Base-by-base conservation (phyloP, 176 grass and related monocot species). In the Aegilops speltoides region DNA sequence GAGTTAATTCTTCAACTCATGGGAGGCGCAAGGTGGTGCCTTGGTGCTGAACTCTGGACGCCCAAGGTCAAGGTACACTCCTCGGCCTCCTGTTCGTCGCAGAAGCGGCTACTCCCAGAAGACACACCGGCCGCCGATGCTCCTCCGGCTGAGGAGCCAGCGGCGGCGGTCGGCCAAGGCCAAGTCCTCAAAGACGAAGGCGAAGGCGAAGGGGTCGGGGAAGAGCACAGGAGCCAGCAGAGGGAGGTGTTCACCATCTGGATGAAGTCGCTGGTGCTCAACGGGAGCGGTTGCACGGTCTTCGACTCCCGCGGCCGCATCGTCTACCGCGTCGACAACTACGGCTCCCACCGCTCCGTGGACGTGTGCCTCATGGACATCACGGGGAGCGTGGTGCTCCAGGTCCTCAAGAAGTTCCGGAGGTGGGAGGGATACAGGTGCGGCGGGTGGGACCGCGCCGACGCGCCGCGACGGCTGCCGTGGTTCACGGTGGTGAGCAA, bases 191-290 rank as follows among this genome's bases (percentile, higher is more conserved):
- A 54, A 54, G 40, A 11, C 40, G 0, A 43, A 43, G 48, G 6
- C 15, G 4, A 54, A 54, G 65, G 31, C 8, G 40, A 46, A 75
- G 73, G 46, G 43, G 73, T 26, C 31, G 43, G 54, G 19, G 7
- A 61, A 54, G 45, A 37, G 34, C 74, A 79, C 52, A 69, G 33
- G 78, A 92, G 88, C 56, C 37, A 73, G 76, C 62, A 79, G 83
- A 87, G 93, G 69, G 95, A 93, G 87, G 85, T 92, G 68, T 98
- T 91, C 88, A 95, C 93, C 10, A 73, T 98, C 52, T 98, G 93
- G 89, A 98, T 98, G 95, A 98, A 93, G 67, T 98, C 93, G 64
- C 84, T 98, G 86, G 91, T 95, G 46, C 82, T 98, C 68, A 90
- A 92, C 79, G 84, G 89, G 33, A 92, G 89, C 22, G 95, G 93